Evolutionary conservation across 2,329 filamentous ascomycete species (phyloP).

Genomic region (Phaeophleospora eucalypticola): DNA sequence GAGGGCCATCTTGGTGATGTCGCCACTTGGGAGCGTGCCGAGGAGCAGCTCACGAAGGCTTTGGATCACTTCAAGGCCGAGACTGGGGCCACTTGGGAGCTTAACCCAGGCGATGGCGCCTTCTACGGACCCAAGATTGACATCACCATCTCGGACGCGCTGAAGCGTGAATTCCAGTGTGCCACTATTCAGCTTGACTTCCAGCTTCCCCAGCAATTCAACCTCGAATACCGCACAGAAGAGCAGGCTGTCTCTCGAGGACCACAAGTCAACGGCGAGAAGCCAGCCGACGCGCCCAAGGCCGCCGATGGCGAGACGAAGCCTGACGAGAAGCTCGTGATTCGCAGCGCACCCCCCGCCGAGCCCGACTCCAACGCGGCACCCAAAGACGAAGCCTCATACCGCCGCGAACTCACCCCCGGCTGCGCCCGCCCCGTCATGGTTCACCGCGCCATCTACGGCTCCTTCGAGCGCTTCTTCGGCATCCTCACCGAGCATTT

Average conservation of each 20-base stretch:
- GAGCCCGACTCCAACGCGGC: conserved; percentile 26
- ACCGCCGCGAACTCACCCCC: conserved; percentile 53
- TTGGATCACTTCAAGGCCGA: conserved; percentile 68
- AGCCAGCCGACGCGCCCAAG: conserved; percentile 31
- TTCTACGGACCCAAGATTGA: conserved; percentile 99
- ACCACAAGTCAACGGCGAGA: conserved; percentile 20
- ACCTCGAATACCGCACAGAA: conserved; percentile 77
- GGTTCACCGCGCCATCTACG: conserved; percentile 77
- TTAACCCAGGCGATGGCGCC: conserved; percentile 92
- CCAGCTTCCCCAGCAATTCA: conserved; percentile 79
- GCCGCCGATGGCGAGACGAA: conserved; percentile 36
- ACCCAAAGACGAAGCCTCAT: conserved; percentile 29
- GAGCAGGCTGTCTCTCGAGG: conserved; percentile 50
- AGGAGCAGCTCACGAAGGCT: conserved; percentile 72
- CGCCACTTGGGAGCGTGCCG: conserved; percentile 84
- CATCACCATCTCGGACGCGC: conserved; percentile 84
- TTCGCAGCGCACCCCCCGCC: conserved; percentile 31
- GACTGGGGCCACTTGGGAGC: conserved; percentile 70
- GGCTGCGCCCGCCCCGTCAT: conserved; percentile 79
- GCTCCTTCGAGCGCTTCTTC: conserved; percentile 65
- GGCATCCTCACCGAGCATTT: conserved; percentile 81
- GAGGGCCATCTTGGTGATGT: conserved; percentile 87
- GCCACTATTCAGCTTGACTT: conserved; percentile 95
- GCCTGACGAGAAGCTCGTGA: conserved; percentile 25
- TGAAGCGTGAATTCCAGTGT: conserved; percentile 80